phyloP scores from a whole-genome alignment of 106 monocot species.

The Dioscorea alata region DNA sequence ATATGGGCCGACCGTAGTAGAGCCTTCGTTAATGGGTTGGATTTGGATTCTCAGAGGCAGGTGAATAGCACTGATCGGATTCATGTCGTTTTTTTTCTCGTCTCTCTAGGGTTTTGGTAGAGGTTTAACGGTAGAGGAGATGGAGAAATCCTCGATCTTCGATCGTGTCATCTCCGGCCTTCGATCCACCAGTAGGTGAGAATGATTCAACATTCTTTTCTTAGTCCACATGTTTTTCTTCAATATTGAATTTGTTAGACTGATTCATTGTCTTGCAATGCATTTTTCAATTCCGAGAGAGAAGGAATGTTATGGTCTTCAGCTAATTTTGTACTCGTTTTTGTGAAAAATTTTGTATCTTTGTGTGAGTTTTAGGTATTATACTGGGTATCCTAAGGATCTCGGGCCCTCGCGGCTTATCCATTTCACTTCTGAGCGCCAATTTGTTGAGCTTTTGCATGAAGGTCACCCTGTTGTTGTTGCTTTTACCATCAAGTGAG shows the following conservation, averaged over 20 bases:
- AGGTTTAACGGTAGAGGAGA: background rate
- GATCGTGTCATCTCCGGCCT: conserved; percentile 43
- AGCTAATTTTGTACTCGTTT: no score
- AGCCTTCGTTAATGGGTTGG: no score
- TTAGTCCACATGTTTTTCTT: background rate
- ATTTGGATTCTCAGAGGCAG: no score
- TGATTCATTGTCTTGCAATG: background rate
- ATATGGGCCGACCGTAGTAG: no score
- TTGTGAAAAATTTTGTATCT: no score
- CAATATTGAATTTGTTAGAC: background rate
- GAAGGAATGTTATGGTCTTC: background rate
- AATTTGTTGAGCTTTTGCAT: conserved; percentile 83
- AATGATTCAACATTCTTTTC: background rate
- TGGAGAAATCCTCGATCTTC: conserved; percentile 30
- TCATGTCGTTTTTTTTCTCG: background rate
- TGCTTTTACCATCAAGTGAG: conserved; percentile 82
- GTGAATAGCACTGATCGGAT: no score
- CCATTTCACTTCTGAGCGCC: conserved; percentile 82
- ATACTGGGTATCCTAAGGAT: conserved; percentile 92
- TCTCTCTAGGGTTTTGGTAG: background rate
- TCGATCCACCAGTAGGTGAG: conserved; percentile 45
- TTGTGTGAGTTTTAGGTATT: conserved; percentile 49
- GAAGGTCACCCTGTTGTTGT: conserved; percentile 80
- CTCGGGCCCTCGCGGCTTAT: conserved; percentile 68
- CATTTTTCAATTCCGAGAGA: background rate